Evolutionary conservation across 139 green algal genomes (phyloP), one percentile per base, ranked within the genome.

Genomic region (Spirogloea muscicola): DNA sequence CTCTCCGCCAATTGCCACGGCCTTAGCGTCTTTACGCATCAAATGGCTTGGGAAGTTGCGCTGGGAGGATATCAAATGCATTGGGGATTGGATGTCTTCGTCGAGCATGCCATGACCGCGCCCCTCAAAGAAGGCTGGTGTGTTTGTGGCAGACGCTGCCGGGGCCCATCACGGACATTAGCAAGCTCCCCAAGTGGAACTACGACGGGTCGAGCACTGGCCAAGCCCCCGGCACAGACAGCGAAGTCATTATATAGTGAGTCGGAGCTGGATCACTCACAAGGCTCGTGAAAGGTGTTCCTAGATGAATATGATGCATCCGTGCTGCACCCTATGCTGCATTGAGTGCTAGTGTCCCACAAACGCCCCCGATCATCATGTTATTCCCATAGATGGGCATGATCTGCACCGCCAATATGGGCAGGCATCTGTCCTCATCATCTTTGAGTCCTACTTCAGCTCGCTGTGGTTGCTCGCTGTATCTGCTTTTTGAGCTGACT

Each of bases 171-270:
- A 81, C 37, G 7, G 38, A 49, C 69, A 25, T 58, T 9, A 42
- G 27, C 41, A 90, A 98, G 29, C 85, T 98, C 36, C 93, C 93
- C 9, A 75, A 86, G 43, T 98, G 93, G 93, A 98, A 97, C 87
- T 98, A 94, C 69, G 93, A 98, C 74, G 93, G 93, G 36, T 95
- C 88, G 34, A 95, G 87, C 49, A 96, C 90, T 2, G 93, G 90
- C 76, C 92, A 93, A 73, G 92, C 92, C 2, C 92, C 92, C 4
- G 92, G 92, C 43, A 62, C 89, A 3, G 94, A 98, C 86, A 93
- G 84, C 1, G 94, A 98, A 87, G 93, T 96, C 0, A 93, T 96
- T 61, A 91, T 88, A 83, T 88, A 85, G 62, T 77, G 31, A 71
- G 69, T 46, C 4, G 27, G 33, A 60, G 13, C 59, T 68, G 7